Percentiles rank a stretch among this genome's conserved stretches.
phyloP scores from a whole-genome alignment of 192 early-diverging fungal species.

The Coemansia sp. region DNA sequence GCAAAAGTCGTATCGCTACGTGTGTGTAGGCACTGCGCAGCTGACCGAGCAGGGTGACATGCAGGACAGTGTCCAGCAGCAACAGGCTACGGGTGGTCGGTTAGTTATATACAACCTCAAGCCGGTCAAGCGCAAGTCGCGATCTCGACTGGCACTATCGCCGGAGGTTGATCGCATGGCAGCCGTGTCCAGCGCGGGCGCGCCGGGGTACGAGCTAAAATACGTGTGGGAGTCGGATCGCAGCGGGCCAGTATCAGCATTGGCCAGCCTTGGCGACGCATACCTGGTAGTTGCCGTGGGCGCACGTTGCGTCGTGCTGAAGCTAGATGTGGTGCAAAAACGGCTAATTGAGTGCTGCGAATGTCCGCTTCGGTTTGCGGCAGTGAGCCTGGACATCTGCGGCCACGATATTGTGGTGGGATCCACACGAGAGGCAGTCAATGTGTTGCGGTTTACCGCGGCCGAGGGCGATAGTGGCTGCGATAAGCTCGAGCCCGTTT shows the following conservation, averaged over 20 bases:
- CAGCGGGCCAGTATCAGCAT: slow-evolving; percentile 15
- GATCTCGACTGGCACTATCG: neutral
- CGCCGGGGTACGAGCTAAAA: slow-evolving; percentile 26
- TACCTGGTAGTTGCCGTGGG: slow-evolving; percentile 33
- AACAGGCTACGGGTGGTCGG: slow-evolving; percentile 14
- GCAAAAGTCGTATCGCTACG: slow-evolving; percentile 29
- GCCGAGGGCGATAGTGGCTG: neutral
- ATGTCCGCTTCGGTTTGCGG: slow-evolving; percentile 20
- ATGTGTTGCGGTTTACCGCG: slow-evolving; percentile 25
- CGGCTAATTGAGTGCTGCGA: slow-evolving; percentile 45
- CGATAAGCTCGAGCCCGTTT: slow-evolving; percentile 13
- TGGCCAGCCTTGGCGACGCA: slow-evolving; percentile 32
- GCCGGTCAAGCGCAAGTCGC: slow-evolving; percentile 13
- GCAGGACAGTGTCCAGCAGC: neutral
- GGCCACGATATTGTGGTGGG: slow-evolving; percentile 24
- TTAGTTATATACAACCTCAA: slow-evolving; percentile 42
- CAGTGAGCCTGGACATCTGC: slow-evolving; percentile 26
- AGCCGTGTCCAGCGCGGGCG: too few relatives aligned
- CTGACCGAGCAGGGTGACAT: neutral
- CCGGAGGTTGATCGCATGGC: neutral
- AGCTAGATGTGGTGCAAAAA: slow-evolving; percentile 25
- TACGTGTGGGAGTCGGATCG: slow-evolving; percentile 46
- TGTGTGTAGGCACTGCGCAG: slow-evolving; percentile 38
- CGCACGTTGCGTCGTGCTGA: slow-evolving; percentile 21
- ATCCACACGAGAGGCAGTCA: slow-evolving; percentile 29